Percentiles rank a stretch among this genome's conserved stretches.
Conservation (phyloP, 2,329 filamentous ascomycete species). For the Mycosphaerella arachidis region DNA sequence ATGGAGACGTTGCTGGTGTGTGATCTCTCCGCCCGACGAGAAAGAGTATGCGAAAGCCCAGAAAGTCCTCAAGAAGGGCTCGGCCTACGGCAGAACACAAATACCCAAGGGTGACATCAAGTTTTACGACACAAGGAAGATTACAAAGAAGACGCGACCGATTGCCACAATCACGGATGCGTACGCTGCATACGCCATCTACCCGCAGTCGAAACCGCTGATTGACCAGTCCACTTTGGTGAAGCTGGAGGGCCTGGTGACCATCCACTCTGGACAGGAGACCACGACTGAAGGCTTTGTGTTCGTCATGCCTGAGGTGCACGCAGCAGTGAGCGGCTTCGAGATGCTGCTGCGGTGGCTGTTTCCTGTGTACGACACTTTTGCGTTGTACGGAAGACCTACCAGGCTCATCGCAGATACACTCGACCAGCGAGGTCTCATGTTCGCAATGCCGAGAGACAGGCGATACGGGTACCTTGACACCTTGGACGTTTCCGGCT, state of each 20-base stretch:
- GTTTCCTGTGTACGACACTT: conserved; percentile 91
- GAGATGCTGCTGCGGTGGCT: conserved; percentile 92
- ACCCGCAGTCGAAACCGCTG: conserved; percentile 87
- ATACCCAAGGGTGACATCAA: conserved; percentile 82
- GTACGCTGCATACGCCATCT: conserved; percentile 90
- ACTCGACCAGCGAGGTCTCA: conserved; percentile 79
- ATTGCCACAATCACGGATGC: conserved; percentile 90
- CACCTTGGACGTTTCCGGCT: conserved; percentile 71
- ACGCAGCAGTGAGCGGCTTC: conserved; percentile 86
- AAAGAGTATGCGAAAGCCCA: conserved; percentile 82
- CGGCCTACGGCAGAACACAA: conserved; percentile 72
- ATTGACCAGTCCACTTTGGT: conserved; percentile 92
- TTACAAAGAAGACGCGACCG: conserved; percentile 84
- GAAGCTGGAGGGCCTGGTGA: conserved; percentile 88
- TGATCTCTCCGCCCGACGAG: conserved; percentile 86
- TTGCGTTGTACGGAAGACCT: conserved; percentile 84
- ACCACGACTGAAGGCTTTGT: conserved; percentile 85
- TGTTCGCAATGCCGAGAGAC: conserved; percentile 96
- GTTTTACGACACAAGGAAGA: conserved; percentile 87
- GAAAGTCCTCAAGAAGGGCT: conserved; percentile 77
- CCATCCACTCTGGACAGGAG: conserved; percentile 71
- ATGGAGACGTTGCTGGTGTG: conserved; percentile 96
- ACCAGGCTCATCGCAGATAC: conserved; percentile 81
- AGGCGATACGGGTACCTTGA: conserved; percentile 87
- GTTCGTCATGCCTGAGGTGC: conserved; percentile 94